A percentile compares a stretch with the other conserved stretches of the same genome.
phyloP scores from a whole-genome alignment of 257 asterid species.

The Jacaranda copaia region DNA sequence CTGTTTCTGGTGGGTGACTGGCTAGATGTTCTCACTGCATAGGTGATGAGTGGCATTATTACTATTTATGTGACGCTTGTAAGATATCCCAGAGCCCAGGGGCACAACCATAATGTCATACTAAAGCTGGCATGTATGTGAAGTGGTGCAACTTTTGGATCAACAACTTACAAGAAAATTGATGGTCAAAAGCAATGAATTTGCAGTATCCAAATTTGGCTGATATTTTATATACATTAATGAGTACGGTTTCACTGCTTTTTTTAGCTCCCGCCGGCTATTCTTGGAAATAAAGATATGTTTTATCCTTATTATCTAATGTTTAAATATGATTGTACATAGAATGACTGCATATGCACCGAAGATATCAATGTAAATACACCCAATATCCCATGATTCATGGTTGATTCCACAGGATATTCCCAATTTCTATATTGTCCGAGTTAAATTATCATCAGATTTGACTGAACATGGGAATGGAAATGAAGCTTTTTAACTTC shows the following conservation, averaged over 20 bases:
- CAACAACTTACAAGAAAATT: background rate
- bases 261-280: background rate
- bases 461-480: background rate
- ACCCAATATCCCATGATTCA: background rate
- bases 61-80: background rate
- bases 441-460: background rate
- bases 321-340: background rate
- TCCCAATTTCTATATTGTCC: slow-evolving; percentile 1
- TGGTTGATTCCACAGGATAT: slow-evolving; percentile 12
- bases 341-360: background rate
- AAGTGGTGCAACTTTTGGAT: slow-evolving; percentile 8
- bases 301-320: background rate
- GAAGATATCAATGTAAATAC: background rate
- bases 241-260: background rate
- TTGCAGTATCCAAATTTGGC: background rate
- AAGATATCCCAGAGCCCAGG: background rate
- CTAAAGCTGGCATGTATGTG: background rate
- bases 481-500: background rate
- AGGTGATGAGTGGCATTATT: background rate
- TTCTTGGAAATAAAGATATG: background rate
- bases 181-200: background rate
- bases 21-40: background rate
- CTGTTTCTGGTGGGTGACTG: background rate
- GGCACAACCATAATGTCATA: background rate
- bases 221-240: background rate